Evolutionary conservation across 495 filamentous ascomycete genomes (phyloP).

Genomic region (Penicillium nucicola): DNA sequence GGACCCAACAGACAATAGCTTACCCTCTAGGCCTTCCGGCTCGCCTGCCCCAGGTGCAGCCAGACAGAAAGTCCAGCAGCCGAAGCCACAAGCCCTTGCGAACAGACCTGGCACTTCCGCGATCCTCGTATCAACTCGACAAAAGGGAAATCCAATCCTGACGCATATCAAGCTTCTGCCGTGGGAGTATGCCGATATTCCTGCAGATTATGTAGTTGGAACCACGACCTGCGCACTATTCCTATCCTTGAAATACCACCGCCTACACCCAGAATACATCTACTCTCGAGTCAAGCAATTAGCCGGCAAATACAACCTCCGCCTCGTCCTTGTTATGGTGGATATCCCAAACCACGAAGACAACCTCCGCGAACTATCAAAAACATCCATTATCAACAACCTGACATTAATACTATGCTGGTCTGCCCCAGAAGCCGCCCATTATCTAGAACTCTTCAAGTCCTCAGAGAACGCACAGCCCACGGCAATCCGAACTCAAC

Average conservation of each 20-base stretch:
- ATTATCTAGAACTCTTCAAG: slow-evolving; percentile 94
- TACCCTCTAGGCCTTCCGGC: slow-evolving; percentile 16
- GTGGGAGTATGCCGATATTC: slow-evolving; percentile 96
- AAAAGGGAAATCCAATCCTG: slow-evolving; percentile 94
- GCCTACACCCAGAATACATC: slow-evolving; percentile 95
- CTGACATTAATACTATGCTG: slow-evolving; percentile 90
- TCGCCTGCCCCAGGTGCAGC: slow-evolving; percentile 25
- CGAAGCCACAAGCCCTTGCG: slow-evolving; percentile 78
- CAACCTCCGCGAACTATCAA: slow-evolving; percentile 74
- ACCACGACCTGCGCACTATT: slow-evolving; percentile 88
- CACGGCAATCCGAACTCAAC: slow-evolving; percentile 75
- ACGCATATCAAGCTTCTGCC: slow-evolving; percentile 75
- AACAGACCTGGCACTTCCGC: slow-evolving; percentile 65
- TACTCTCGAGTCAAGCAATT: slow-evolving; percentile 84
- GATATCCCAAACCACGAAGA: slow-evolving; percentile 89
- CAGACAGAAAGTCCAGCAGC: slow-evolving; percentile 68
- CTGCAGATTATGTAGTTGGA: slow-evolving; percentile 88
- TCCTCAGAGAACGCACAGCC: slow-evolving; percentile 83
- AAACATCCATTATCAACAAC: slow-evolving; percentile 87
- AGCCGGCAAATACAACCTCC: slow-evolving; percentile 76
- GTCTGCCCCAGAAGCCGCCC: slow-evolving; percentile 86
- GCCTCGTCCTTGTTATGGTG: slow-evolving; percentile 83
- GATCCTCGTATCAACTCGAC: slow-evolving; percentile 79
- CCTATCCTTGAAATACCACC: slow-evolving; percentile 94
- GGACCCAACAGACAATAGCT: slow-evolving; percentile 23